Base-by-base conservation (phyloP, 202 grass and related monocot genomes). In the Elaeis oleifera region DNA sequence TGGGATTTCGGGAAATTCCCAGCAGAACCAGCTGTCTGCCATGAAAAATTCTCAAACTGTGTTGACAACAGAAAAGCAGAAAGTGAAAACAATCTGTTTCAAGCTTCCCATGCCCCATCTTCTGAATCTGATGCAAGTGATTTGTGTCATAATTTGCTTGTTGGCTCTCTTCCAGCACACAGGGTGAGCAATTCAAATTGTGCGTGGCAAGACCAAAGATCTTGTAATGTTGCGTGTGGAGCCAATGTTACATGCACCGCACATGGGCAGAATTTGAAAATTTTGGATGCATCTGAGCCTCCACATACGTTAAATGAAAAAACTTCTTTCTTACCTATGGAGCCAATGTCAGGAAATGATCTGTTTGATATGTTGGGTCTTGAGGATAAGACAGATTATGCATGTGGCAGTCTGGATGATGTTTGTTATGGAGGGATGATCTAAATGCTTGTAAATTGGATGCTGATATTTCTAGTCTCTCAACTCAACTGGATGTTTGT, bases 301-400 rank as follows among this genome's bases (percentile, higher is more conserved):
- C 27, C 51, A 53, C 63, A 19, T 48, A 23, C 74, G 31, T 55
- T 58, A 11, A 55, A 4, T 17, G 71, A 76, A 56, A 72, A 54
- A 69, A 49, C 36, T 75, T 71, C 80, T 16, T 67, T 74, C 0
- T 59, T 83, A 26, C 71, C 79, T 75, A 14, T 76, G 63, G 70
- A 80, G 28, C 77, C 61, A 54, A 66, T 32, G 61, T 61, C 63
- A 60, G 74, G 79, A 49, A 80, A 68, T 83, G 80, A 83, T 64
- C 74, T 90, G 23, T 86, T 83, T 67, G 70, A 60, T 78, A 83
- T 86, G 53, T 56, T 90, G 77, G 80, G 74, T 66, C 55, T 74
- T 24, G 53, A 56, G 29, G 16, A 68, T 17, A 71, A 83, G 70
- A 74, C 77, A 69, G 60, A 83, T 75, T 80, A 70, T 49, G 60